Conservation (phyloP, 1,139 yeast species). For the Debaryomyces coudertii region DNA sequence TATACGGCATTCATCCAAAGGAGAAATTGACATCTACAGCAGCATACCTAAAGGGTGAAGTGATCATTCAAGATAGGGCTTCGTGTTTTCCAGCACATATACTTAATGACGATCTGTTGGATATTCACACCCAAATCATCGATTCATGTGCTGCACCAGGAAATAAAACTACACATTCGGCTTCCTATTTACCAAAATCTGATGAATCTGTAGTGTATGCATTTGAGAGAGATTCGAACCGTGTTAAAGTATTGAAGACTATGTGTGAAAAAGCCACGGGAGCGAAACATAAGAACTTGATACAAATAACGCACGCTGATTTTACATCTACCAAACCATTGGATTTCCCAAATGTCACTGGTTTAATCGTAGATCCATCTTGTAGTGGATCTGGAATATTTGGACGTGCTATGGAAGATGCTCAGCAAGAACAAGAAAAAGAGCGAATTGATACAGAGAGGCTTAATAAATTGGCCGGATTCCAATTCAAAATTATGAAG, state of each 20-base stretch:
- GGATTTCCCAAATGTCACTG: conserved; percentile 69
- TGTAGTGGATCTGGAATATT: conserved; percentile 98
- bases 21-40: conserved; percentile 66
- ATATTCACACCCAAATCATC: conserved; percentile 60
- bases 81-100: conserved; percentile 96
- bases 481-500: conserved; percentile 82
- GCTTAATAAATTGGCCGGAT: conserved; percentile 72
- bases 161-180: conserved; percentile 91
- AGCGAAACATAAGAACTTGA: conserved; percentile 40
- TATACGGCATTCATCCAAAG: conserved; percentile 81
- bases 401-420: conserved; percentile 72
- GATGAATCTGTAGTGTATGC: conserved; percentile 62
- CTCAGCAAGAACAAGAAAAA: conserved; percentile 33
- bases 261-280: conserved; percentile 87
- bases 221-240: conserved; percentile 77
- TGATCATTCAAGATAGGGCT: conserved; percentile 93
- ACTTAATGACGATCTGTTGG: conserved; percentile 52
- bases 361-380: conserved; percentile 91
- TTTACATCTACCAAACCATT: conserved; percentile 71
- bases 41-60: conserved; percentile 71
- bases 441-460: conserved; percentile 58
- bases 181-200: conserved; percentile 52
- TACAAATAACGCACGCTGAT: conserved; percentile 78
- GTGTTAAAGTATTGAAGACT: conserved; percentile 71
- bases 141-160: conserved; percentile 99